Conservation (phyloP, 139 green algal genomes). For the Desmodesmus armatus region DNA sequence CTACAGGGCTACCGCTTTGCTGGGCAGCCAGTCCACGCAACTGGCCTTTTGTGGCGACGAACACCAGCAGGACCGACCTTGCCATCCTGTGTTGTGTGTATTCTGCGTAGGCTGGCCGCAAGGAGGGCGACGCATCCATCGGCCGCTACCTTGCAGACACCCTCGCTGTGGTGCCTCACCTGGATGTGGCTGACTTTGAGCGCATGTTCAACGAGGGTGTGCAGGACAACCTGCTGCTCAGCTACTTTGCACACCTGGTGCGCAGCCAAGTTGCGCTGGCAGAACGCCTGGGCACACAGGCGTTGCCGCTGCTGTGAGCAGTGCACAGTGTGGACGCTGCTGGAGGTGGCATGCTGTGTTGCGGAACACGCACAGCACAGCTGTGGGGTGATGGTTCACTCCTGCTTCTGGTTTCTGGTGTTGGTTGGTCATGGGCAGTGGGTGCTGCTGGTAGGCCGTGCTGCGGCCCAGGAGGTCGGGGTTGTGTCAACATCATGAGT, state of each 20-base stretch:
- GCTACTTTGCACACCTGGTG: constrained; percentile 92
- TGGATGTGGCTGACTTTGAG: constrained; percentile 84
- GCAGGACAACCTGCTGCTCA: constrained; percentile 88
- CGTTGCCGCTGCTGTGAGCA: constrained; percentile 83
- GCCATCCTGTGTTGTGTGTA: too few relatives aligned
- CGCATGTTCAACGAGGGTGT: constrained; percentile 85
- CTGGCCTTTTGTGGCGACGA: too few relatives aligned
- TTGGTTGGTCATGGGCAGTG: too few relatives aligned
- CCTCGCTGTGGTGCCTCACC: constrained; percentile 82
- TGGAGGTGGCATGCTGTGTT: background rate
- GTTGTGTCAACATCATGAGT: too few relatives aligned
- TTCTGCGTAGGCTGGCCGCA: constrained; percentile 71
- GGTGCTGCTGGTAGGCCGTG: too few relatives aligned
- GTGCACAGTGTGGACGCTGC: background rate
- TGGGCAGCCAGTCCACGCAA: too few relatives aligned
- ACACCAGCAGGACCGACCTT: too few relatives aligned
- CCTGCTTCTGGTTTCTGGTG: too few relatives aligned
- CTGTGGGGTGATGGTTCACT: too few relatives aligned
- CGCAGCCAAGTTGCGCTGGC: constrained; percentile 89
- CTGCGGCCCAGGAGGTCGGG: too few relatives aligned
- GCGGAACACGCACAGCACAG: background rate
- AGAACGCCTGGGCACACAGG: constrained; percentile 88
- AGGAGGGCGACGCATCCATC: constrained; percentile 72
- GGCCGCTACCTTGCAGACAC: constrained; percentile 92
- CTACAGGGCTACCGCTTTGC: too few relatives aligned